Evolutionary conservation across 1,284 basidiomycete species (phyloP).

Genomic region (Sanguinoderma infundibulare): DNA sequence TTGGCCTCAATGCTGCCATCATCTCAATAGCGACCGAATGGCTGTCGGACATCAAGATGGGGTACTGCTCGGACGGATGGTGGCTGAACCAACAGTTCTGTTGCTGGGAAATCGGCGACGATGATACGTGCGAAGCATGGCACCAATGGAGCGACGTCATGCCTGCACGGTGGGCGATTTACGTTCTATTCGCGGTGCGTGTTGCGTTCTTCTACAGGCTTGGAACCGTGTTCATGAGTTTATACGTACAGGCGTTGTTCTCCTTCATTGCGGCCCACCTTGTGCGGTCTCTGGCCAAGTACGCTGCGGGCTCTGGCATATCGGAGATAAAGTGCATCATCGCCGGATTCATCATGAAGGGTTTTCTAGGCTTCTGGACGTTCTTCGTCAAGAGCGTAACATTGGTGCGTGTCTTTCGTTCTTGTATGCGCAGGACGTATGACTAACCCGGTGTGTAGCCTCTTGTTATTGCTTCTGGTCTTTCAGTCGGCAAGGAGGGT

Average conservation of each 20-base stretch:
- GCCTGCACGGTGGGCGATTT: conserved; percentile 82
- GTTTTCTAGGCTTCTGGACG: conserved; percentile 89
- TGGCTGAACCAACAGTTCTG: conserved; percentile 99
- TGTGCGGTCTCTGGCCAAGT: conserved; percentile 88
- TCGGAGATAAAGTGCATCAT: conserved; percentile 99
- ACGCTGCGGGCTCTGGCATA: conserved; percentile 97
- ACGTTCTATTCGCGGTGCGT: conserved; percentile 88
- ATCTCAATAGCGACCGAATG: conserved; percentile 98
- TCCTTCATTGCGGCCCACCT: conserved; percentile 88
- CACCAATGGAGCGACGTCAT: conserved; percentile 86
- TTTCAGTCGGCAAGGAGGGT: conserved; percentile 98
- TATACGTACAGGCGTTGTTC: conserved; percentile 63
- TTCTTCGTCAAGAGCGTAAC: conserved; percentile 92
- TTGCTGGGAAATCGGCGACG: conserved; percentile 93
- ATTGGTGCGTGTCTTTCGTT: conserved; percentile 61
- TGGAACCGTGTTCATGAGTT: neutral
- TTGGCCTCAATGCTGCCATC: conserved; percentile 92
- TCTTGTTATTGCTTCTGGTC: conserved; percentile 94
- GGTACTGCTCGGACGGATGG: conserved; percentile 97
- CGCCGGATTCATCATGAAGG: conserved; percentile 96
- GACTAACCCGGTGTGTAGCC: conserved; percentile 59
- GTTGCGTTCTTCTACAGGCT: neutral
- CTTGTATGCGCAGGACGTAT: neutral
- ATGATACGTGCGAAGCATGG: conserved; percentile 91
- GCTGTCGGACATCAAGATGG: conserved; percentile 97